Percentiles rank a stretch among this genome's conserved stretches.
Evolutionary conservation across 257 asterid genomes (phyloP).

Genomic region (Hygrophila difformis): DNA sequence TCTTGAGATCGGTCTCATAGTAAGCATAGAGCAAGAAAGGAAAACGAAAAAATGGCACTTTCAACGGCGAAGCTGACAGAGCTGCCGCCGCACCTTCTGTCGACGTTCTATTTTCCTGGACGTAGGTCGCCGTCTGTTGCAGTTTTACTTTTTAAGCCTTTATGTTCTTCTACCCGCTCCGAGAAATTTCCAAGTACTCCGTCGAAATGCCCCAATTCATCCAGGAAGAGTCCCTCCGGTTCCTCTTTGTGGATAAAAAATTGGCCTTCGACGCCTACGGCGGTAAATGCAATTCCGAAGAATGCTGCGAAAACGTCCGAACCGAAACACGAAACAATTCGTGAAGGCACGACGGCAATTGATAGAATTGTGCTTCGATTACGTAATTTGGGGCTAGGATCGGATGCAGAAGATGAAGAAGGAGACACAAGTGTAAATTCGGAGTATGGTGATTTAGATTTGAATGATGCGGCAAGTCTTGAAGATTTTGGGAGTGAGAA

Average conservation of each 20-base stretch:
- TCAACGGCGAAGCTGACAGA: conserved; percentile 66
- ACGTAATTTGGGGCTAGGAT: conserved; percentile 75
- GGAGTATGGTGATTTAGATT: conserved; percentile 12
- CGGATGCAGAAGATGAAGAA: conserved; percentile 36
- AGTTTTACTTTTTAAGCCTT: conserved; percentile 39
- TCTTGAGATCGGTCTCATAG: no score
- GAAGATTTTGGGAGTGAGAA: conserved; percentile 46
- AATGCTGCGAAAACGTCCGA: conserved; percentile 19
- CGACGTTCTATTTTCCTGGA: conserved; percentile 34
- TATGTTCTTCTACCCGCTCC: conserved; percentile 49
- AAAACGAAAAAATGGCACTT: conserved; percentile 35
- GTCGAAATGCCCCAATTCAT: conserved; percentile 18
- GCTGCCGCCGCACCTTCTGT: conserved; percentile 45
- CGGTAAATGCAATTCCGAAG: conserved; percentile 16
- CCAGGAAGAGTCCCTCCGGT: conserved; percentile 16
- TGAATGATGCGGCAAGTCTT: conserved; percentile 13
- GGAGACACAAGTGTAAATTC: conserved; percentile 17
- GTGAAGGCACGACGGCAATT: conserved; percentile 57
- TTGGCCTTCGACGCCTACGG: conserved; percentile 51
- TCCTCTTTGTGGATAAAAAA: conserved; percentile 61
- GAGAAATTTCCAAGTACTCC: conserved; percentile 32
- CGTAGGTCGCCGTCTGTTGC: conserved; percentile 33
- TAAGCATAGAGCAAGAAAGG: no score
- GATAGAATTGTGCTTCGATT: conserved; percentile 86
- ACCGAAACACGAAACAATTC: conserved; percentile 26